A percentile compares a stretch with the other conserved stretches of the same genome.
Evolutionary conservation across 805 yeast species (phyloP).

Genomic region (Zygoascus flipseniorum): DNA sequence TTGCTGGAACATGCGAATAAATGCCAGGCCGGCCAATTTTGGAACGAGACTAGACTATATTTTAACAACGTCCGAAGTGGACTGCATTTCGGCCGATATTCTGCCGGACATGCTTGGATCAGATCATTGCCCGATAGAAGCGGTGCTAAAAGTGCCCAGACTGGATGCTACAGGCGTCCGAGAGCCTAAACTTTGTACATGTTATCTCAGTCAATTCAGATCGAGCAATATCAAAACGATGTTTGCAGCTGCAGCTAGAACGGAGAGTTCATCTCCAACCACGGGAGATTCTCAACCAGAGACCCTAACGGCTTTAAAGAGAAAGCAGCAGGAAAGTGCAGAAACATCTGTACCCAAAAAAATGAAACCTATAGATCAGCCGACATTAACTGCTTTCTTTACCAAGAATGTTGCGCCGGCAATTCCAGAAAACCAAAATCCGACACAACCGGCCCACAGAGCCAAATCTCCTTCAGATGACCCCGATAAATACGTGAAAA

Average conservation of each 20-base stretch:
- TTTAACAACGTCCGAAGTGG: slow-evolving; percentile 38
- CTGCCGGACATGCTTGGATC: slow-evolving; percentile 72
- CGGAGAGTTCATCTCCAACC: not conserved
- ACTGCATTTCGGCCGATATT: slow-evolving; percentile 42
- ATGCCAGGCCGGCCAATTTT: slow-evolving; percentile 69
- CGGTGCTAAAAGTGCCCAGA: slow-evolving; percentile 42
- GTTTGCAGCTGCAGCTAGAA: slow-evolving; percentile 7
- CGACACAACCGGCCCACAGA: not conserved
- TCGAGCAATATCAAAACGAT: slow-evolving; percentile 12
- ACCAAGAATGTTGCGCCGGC: not conserved
- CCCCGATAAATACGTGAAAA: not conserved
- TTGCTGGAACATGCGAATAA: slow-evolving; percentile 80
- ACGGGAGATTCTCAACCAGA: not conserved
- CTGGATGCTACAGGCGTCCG: slow-evolving; percentile 2
- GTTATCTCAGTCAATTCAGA: slow-evolving; percentile 12
- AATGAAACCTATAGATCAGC: not conserved
- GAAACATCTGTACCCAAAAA: not conserved
- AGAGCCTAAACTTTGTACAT: slow-evolving; percentile 7
- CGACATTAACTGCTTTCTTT: not conserved
- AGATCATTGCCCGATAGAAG: slow-evolving; percentile 87
- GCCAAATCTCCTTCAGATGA: not conserved
- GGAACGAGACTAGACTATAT: slow-evolving; percentile 87
- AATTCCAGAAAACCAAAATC: not conserved
- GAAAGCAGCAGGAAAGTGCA: not conserved
- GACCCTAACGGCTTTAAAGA: not conserved